Conservation (phyloP, 257 asterid species). For the Verbena officinalis region DNA sequence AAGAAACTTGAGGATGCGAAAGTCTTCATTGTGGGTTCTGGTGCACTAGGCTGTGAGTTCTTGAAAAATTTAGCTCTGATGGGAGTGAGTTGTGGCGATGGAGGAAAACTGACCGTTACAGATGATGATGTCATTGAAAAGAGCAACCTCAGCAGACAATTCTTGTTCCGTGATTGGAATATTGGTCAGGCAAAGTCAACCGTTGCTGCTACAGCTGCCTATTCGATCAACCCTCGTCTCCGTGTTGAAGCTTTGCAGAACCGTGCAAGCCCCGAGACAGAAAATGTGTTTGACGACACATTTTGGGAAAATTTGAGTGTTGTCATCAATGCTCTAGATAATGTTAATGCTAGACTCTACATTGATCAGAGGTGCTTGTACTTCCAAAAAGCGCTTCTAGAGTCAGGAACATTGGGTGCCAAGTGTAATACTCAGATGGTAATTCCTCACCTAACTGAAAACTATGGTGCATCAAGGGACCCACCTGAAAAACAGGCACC, state of each 20-base stretch:
- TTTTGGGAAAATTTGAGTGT: slow-evolving; percentile 84
- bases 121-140: slow-evolving; percentile 96
- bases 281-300: slow-evolving; percentile 80
- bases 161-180: slow-evolving; percentile 94
- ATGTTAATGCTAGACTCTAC: slow-evolving; percentile 89
- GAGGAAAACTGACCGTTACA: slow-evolving; percentile 76
- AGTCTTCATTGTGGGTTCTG: slow-evolving; percentile 87
- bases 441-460: slow-evolving; percentile 91
- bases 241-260: slow-evolving; percentile 85
- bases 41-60: slow-evolving; percentile 97
- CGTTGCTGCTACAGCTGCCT: slow-evolving; percentile 88
- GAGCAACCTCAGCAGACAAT: slow-evolving; percentile 95
- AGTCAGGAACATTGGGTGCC: slow-evolving; percentile 96
- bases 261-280: slow-evolving; percentile 88
- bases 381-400: slow-evolving; percentile 91
- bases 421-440: slow-evolving; percentile 95
- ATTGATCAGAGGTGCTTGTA: slow-evolving; percentile 94
- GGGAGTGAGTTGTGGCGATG: slow-evolving; percentile 83
- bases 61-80: slow-evolving; percentile 87
- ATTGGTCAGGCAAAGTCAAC: slow-evolving; percentile 94
- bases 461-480: slow-evolving; percentile 93
- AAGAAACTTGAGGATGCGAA: slow-evolving; percentile 82
- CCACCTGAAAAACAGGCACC: slow-evolving; percentile 99
- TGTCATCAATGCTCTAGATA: slow-evolving; percentile 91
- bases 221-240: slow-evolving; percentile 61